Base-by-base conservation (phyloP, 1,139 yeast species). In the Geotrichum siamense region DNA sequence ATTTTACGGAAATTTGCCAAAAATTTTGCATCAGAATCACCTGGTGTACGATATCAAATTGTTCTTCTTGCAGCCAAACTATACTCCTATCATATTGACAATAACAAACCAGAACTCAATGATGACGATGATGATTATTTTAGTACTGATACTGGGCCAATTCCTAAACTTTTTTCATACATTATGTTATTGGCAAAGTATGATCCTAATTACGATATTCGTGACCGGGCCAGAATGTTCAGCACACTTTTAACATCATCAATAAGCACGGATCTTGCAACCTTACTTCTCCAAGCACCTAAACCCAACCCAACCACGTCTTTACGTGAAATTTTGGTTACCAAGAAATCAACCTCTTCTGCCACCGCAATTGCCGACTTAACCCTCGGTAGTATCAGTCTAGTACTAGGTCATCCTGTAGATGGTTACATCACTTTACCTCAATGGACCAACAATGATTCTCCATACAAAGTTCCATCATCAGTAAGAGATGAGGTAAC, bases 171-270 rank as follows among this genome's bases (percentile, higher is more conserved):
- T 53, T 75, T 75, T 46, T 53, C 64, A 29, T 73, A 80, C 56
- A 72, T 76, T 1, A 64, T 85, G 45, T 77, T 77, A 15, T 65
- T 86, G 43, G 76, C 87, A 12, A 78, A 79, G 51, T 85, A 79
- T 58, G 99, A 93, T 59, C 65, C 72, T 6, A 75, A 78, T 5
- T 79, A 78, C 55, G 96, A 86, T 58, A 76, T 85, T 0, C 72
- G 98, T 50, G 98, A 93, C 58, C 72, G 93, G 47, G 85, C 95
- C 0, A 71, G 98, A 51, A 72, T 82, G 69, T 69, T 86, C 35
- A 68, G 75, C 30, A 75, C 78, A 1, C 72, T 72, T 38, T 69
- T 72, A 51, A 67, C 50, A 56, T 53, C 64, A 15, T 56, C 59
- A 19, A 58, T 68, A 30, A 53, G 55, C 26, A 57, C 57, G 2